Evolutionary conservation across 192 early-diverging fungal species (phyloP), one percentile per base, ranked within the genome.

Genomic region (Podila horticola): DNA sequence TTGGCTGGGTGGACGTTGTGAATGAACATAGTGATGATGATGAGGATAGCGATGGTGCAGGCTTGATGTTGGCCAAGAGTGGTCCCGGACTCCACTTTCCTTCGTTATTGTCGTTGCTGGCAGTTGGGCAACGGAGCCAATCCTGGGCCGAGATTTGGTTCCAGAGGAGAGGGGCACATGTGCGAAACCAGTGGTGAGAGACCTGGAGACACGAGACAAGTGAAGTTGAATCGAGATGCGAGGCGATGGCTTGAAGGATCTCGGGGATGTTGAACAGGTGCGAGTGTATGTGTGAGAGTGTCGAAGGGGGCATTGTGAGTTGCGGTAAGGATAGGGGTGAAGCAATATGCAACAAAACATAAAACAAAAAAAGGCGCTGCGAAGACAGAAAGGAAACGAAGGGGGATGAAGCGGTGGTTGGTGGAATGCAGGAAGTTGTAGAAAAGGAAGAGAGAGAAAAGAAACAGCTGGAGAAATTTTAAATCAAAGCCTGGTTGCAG

Each of bases 131-230:
- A 4, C 4, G 41, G 41, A 45, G 15, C 52, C 52, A 55, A 26
- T 55, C 52, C 24, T 22, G 52, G 24, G 52, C 52, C 20, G 52
- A 55, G 52, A 55, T n/a, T 24, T 55, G 52, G 24, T 22, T 55
- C 52, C 52, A 55, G 8, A 55, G n/a, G 22, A 55, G n/a, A 55
- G 52, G 52, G 8, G 52, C 52, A 55, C 52, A 55, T 55, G 52
- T 55, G 20, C 8, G 20, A 22, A 55, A 55, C 52, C 52, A 55
- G 24, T 55, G 22, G 24, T 55, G 52, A 3, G 52, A 55, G 2
- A 55, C 52, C 17, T 55, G 52, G 52, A 55, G 52, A n/a, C n/a
- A 55, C 24, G 52, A n/a, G 52, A 55, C 52, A 26, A 55, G 52
- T 11, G 52, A 55, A 10, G 52, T 5, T 26, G 52, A 22, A 26